Conservation (phyloP, 257 asterid genomes). For the Thymus mandschuricus region DNA sequence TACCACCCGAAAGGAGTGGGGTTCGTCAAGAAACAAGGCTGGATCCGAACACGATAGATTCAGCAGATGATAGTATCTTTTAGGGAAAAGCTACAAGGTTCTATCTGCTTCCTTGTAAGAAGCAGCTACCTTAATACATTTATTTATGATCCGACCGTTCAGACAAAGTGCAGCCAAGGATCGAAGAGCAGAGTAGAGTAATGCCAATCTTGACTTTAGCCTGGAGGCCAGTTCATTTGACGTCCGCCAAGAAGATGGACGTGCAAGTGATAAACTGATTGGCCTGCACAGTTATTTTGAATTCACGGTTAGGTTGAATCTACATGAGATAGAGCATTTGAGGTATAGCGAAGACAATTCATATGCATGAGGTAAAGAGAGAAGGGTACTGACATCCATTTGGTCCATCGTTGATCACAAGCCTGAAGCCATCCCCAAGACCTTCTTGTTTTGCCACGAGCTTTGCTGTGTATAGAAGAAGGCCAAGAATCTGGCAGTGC, state of each 20-base stretch:
- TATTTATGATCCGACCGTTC: slow-evolving; percentile 13
- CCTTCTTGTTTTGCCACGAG: slow-evolving; percentile 92
- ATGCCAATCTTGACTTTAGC: slow-evolving; percentile 42
- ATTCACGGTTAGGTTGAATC: slow-evolving; percentile 14
- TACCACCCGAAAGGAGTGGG: not conserved
- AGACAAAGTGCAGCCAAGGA: slow-evolving; percentile 4
- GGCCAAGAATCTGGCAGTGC: slow-evolving; percentile 79
- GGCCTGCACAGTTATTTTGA: slow-evolving; percentile 51
- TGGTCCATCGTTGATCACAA: slow-evolving; percentile 91
- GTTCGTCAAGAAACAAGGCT: not conserved
- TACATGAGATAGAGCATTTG: not conserved
- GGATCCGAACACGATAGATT: not conserved
- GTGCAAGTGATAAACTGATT: slow-evolving; percentile 93
- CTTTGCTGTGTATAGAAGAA: slow-evolving; percentile 80
- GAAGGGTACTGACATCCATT: slow-evolving; percentile 63
- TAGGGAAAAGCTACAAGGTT: not conserved
- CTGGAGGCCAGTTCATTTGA: slow-evolving; percentile 99
- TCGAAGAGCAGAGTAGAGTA: not conserved
- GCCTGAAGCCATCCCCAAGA: slow-evolving; percentile 80
- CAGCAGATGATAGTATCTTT: not conserved
- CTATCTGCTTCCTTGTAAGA: slow-evolving; percentile 15
- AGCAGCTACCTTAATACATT: slow-evolving; percentile 22
- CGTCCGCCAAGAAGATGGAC: slow-evolving; percentile 94
- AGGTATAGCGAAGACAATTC: no score
- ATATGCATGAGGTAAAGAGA: no score